A percentile compares a stretch with the other conserved stretches of the same genome.
Conservation (phyloP, 495 filamentous ascomycete genomes). For the Talaromyces stipitatus region DNA sequence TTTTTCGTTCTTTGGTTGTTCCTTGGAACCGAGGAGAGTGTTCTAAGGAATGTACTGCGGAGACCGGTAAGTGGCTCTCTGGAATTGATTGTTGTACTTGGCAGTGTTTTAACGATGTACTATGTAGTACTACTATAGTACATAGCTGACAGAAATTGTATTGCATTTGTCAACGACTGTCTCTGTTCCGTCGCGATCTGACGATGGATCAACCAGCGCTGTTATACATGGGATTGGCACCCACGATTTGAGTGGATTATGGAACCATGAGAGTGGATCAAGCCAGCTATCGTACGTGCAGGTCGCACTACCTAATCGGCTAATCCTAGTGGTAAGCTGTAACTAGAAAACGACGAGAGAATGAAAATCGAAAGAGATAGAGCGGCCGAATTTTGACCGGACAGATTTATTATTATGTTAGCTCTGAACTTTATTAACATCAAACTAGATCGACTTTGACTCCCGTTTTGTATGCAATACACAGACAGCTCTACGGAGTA, state of each 20-base stretch:
- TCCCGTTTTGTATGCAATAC: neutral
- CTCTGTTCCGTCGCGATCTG: neutral
- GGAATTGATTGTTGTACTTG: no score
- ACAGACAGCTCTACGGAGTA: neutral
- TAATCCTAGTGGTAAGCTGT: neutral
- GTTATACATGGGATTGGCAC: neutral
- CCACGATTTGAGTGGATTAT: slow-evolving; percentile 2
- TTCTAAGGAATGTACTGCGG: neutral
- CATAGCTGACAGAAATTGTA: neutral
- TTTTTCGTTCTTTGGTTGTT: neutral
- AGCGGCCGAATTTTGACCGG: neutral
- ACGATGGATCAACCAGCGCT: neutral
- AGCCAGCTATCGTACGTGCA: neutral
- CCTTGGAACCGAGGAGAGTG: neutral
- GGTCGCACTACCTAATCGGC: neutral
- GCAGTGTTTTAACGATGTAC: no score
- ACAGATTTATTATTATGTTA: neutral
- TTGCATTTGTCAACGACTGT: neutral
- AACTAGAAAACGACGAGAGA: neutral
- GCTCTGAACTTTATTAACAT: neutral
- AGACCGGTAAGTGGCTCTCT: no score
- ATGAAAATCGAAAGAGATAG: no score
- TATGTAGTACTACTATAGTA: neutral
- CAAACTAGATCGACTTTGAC: neutral
- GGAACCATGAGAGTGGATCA: neutral